Evolutionary conservation across 345 rosid genomes (phyloP), one percentile per base, ranked within the genome.

Genomic region (Linum tenue): DNA sequence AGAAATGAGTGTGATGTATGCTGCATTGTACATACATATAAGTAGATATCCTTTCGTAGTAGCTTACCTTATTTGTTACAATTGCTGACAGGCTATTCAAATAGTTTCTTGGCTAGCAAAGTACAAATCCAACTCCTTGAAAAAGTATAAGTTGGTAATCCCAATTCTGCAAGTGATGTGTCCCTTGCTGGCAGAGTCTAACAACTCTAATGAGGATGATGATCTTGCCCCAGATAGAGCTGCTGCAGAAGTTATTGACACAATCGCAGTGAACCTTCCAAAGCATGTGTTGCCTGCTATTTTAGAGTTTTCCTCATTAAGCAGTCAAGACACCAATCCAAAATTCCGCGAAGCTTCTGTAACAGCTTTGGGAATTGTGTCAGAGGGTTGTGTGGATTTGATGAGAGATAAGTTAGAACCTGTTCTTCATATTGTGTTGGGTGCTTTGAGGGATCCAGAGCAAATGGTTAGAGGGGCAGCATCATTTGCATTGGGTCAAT

Each of bases 221-320:
- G 99, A 95, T 85, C 99, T 95, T 76, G 88, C 90, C 64, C 85
- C 96, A 55, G 99, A 95, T 78, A 87, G 96, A 67, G 97, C 99
- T 70, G 97, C 99, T 79, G 99, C 99, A n/a, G 99, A 95, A 84
- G 99, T 95, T 80, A 89, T 95, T 77, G 99, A 95, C 73, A 95
- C 99, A 5, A 82, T 91, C 84, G 90, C 99, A 66, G 67, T 91
- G 84, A 91, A 82, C 82, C 86, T 95, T 64, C 81, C 99, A 38
- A 95, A 89, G 74, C 97, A 83, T 65, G 94, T 95, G 1, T 91
- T 89, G 60, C 84, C 74, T 51, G 85, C 92, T 62, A 88, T 89
- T 73, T 66, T 80, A 55, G 96, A 95, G 76, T 95, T 95, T 78
- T 84, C 99, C 75, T 91, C 96, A 59, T 0, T 89, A 67, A 83